phyloP scores from a whole-genome alignment of 2,329 filamentous ascomycete species.

The Colletotrichum shisoi region DNA sequence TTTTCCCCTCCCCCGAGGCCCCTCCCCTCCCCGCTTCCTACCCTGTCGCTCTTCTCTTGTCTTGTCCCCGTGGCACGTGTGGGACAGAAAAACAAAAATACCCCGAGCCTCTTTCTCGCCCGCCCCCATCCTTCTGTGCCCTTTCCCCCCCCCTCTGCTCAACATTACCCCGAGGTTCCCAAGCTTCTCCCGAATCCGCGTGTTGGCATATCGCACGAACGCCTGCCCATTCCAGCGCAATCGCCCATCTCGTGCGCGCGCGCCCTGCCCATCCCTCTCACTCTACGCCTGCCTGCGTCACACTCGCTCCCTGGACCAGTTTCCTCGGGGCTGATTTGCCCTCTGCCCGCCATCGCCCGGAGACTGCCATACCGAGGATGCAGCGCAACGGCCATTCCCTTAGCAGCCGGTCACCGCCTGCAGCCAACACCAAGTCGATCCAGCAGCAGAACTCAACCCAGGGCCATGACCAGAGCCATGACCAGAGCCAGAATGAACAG shows the following conservation, averaged over 20 bases:
- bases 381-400: slow-evolving; percentile 41
- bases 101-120: slow-evolving; percentile 38
- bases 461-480: slow-evolving; percentile 17
- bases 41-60: slow-evolving; percentile 14
- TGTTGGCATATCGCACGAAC: slow-evolving; percentile 31
- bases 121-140: slow-evolving; percentile 27
- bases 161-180: slow-evolving; percentile 57
- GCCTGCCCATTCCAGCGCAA: slow-evolving; percentile 27
- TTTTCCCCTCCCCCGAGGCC: slow-evolving; percentile 21
- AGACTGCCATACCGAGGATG: slow-evolving; percentile 30
- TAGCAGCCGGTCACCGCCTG: slow-evolving; percentile 37
- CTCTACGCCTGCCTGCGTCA: slow-evolving; percentile 11
- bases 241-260: slow-evolving; percentile 43
- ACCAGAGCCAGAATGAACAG: slow-evolving; percentile 43
- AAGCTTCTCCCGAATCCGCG: slow-evolving; percentile 34
- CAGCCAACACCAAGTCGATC: slow-evolving; percentile 31
- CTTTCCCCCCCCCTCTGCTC: slow-evolving; percentile 49
- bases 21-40: slow-evolving; percentile 14
- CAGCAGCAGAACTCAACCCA: slow-evolving; percentile 7
- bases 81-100: slow-evolving; percentile 38
- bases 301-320: slow-evolving; percentile 7
- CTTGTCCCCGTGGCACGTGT: slow-evolving; percentile 23
- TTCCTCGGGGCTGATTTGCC: slow-evolving; percentile 24
- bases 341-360: slow-evolving; percentile 5
- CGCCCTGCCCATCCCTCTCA: slow-evolving; percentile 44